Base-by-base conservation (phyloP, 2,329 filamentous ascomycete species). In the Phialophora tarda region DNA sequence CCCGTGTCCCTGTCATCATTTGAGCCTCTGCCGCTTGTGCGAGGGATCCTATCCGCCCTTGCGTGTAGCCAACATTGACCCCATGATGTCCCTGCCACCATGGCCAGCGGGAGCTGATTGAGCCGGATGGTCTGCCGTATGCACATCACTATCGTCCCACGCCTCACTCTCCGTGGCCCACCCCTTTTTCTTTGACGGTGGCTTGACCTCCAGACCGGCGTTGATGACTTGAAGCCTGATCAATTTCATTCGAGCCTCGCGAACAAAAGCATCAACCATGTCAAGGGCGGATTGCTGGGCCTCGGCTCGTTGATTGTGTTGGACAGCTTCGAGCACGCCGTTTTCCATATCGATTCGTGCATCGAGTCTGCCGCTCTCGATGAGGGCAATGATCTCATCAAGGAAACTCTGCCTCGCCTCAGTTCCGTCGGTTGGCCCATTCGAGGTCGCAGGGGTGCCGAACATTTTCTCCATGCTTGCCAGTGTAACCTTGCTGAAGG, bases 261-360 rank as follows among this genome's bases (percentile, higher is more conserved):
- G 85, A 74, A 93, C 89, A 73, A 95, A 95, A 30, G 85, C 84
- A 62, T 85, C 85, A 2, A 92, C 87, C 65, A 88, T 87, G 23
- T 86, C 81, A 24, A 96, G 81, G 0, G 90, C 88, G 6, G 88
- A 83, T 28, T 82, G 80, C 75, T 97, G 93, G 73, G 96, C 88
- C 56, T 86, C 83, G 12, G 83, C 82, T 41, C 94, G 87, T 2
- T 87, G 80, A 65, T 94, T 86, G 11, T 82, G 84, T 26, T 88
- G 85, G 6, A 89, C 87, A 0, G 91, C 90, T 11, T 93, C 86
- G 4, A 98, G 85, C 1, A 96, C 88, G 76, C 87, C 85, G 72
- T 95, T 90, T 66, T 96, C 92, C 0, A 91, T 86, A 75, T 99
- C 93, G 66, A 99, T 89, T 30, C 92, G 86, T 7, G 92, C 93